Conservation (phyloP, 495 filamentous ascomycete genomes). For the Annulohypoxylon nitens region DNA sequence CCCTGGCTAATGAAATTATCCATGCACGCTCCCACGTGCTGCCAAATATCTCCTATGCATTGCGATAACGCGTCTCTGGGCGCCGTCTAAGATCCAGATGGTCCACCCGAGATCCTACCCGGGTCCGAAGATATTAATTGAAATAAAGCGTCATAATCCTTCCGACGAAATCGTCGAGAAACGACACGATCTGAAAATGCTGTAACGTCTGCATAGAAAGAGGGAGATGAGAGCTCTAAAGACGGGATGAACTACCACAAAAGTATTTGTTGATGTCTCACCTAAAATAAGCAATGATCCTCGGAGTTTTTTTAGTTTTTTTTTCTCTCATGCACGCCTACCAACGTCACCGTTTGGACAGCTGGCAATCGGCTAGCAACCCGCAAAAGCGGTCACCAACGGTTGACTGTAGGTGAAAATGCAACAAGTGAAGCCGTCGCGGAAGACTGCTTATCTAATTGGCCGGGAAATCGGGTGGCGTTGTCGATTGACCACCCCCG, state of each 20-base stretch:
- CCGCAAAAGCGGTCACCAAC: background rate
- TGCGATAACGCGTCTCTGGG: constrained; percentile 17
- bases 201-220: background rate
- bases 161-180: background rate
- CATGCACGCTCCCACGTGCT: constrained; percentile 35
- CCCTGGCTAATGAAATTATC: constrained; percentile 30
- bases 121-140: constrained; percentile 1
- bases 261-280: constrained; percentile 38
- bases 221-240: background rate
- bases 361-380: background rate
- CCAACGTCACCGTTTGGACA: constrained; percentile 20
- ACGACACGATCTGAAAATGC: background rate
- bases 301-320: constrained; percentile 17
- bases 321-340: background rate
- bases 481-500: no score
- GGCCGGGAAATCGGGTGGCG: no score
- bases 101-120: constrained; percentile 16
- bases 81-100: background rate
- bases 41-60: constrained; percentile 24
- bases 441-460: no score
- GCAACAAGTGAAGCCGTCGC: no score
- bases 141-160: constrained; percentile 1
- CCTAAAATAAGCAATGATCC: constrained; percentile 28
- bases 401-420: background rate
- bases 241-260: background rate